These are phyloP conservation scores for Septoria linicola DNA, from an alignment of 2,329 filamentous ascomycete genomes.

Conservation along the genomic window DNA sequence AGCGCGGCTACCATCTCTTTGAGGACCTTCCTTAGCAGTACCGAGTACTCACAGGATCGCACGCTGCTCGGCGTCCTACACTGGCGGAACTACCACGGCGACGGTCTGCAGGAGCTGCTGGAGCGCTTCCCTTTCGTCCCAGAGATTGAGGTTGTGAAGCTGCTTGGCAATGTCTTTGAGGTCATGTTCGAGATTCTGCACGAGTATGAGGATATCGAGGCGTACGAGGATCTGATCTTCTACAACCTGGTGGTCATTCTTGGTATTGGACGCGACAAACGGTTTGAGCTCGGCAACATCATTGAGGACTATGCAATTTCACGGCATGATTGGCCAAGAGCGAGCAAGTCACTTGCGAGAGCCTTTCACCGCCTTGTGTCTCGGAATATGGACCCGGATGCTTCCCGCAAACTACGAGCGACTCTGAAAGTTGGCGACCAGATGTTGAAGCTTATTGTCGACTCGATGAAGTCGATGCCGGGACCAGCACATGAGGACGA, in stretches of 20 bases:
- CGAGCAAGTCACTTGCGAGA: slow-evolving; percentile 80
- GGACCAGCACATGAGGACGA: slow-evolving; percentile 12
- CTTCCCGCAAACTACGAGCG: slow-evolving; percentile 78
- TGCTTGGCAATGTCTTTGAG: slow-evolving; percentile 84
- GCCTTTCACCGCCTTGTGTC: slow-evolving; percentile 82
- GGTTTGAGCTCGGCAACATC: slow-evolving; percentile 86
- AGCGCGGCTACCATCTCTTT: slow-evolving; percentile 71
- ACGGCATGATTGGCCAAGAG: slow-evolving; percentile 89
- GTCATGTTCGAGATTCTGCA: slow-evolving; percentile 87
- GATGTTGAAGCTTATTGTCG: slow-evolving; percentile 91
- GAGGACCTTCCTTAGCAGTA: slow-evolving; percentile 89
- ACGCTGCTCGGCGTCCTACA: slow-evolving; percentile 77
- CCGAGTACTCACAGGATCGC: slow-evolving; percentile 88
- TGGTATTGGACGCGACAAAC: slow-evolving; percentile 88
- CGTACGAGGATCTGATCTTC: slow-evolving; percentile 91
- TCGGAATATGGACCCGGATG: slow-evolving; percentile 78
- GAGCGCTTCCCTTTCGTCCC: slow-evolving; percentile 88
- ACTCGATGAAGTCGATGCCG: slow-evolving; percentile 70
- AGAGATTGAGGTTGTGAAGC: slow-evolving; percentile 95
- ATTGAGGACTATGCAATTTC: slow-evolving; percentile 89
- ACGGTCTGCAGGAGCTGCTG: slow-evolving; percentile 70
- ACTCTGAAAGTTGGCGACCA: slow-evolving; percentile 94
- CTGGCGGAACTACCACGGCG: slow-evolving; percentile 63
- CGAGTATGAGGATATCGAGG: slow-evolving; percentile 85
- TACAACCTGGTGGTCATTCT: slow-evolving; percentile 84